phyloP scores from a whole-genome alignment of 495 filamentous ascomycete genomes.

The Tetracladium setigerum region DNA sequence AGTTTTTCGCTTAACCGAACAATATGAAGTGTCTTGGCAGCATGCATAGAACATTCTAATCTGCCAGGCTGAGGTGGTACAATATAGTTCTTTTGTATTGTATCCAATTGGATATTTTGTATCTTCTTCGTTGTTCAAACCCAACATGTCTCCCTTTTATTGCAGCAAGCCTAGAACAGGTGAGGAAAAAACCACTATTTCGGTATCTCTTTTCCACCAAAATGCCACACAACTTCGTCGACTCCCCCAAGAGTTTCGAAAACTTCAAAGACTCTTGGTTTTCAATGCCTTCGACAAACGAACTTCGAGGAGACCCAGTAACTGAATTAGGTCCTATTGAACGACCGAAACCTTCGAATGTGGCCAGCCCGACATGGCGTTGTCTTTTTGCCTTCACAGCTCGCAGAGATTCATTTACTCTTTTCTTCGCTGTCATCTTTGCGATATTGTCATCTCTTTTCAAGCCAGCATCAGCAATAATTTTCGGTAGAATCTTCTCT shows the following conservation, averaged over 20 bases:
- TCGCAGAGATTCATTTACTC: conserved; percentile 50
- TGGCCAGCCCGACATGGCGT: conserved; percentile 8
- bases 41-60: not conserved
- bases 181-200: too few relatives aligned
- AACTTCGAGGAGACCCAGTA: not conserved
- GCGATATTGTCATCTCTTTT: conserved; percentile 46
- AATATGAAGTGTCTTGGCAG: not conserved
- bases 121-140: too few relatives aligned
- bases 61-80: too few relatives aligned
- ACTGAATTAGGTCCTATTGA: not conserved
- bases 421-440: not conserved
- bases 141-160: too few relatives aligned
- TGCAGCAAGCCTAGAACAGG: too few relatives aligned
- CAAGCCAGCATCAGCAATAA: conserved; percentile 56
- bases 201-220: too few relatives aligned
- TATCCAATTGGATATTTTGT: too few relatives aligned
- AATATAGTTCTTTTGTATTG: too few relatives aligned
- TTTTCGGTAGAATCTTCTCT: conserved; percentile 73
- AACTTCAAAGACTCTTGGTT: not conserved
- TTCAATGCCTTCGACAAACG: not conserved
- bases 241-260: too few relatives aligned
- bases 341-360: not conserved
- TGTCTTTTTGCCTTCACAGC: conserved; percentile 67
- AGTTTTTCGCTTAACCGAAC: not conserved
- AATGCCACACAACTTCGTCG: too few relatives aligned